These are phyloP conservation scores for Ascocoryne sarcoides DNA, from an alignment of 2,329 filamentous ascomycete species.

Conservation along the genomic window DNA sequence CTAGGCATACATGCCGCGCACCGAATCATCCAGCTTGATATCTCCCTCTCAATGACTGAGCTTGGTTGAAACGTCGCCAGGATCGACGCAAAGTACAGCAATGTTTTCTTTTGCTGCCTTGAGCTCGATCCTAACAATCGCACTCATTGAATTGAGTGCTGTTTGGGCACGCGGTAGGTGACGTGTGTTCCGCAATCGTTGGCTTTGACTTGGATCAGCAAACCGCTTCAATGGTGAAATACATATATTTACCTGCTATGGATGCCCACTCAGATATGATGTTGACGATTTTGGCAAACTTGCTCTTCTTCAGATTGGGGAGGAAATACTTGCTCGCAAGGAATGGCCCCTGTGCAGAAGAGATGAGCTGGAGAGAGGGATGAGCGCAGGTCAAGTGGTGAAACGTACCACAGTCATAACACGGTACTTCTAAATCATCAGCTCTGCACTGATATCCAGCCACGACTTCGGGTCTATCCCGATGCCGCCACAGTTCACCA, in stretches of 20 bases:
- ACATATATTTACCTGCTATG: not conserved
- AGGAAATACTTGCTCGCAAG: not conserved
- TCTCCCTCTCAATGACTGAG: not conserved
- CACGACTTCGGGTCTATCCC: constrained; percentile 1
- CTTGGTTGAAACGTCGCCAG: not conserved
- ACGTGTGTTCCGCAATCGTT: constrained; percentile 1
- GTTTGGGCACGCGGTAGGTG: constrained; percentile 1
- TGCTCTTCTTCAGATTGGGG: constrained; percentile 1
- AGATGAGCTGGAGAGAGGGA: not conserved
- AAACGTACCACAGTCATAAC: constrained; percentile 1
- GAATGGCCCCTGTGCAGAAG: not conserved
- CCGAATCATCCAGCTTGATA: not conserved
- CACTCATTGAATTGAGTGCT: not conserved
- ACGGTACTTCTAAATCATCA: constrained; percentile 1
- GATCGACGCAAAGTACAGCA: not conserved
- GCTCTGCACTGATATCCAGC: not conserved
- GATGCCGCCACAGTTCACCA: not conserved
- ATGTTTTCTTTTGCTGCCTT: not conserved
- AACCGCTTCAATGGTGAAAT: not conserved
- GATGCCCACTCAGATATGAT: not conserved
- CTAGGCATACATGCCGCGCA: not conserved
- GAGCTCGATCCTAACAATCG: not conserved
- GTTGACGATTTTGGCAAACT: constrained; percentile 1
- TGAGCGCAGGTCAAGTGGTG: not conserved
- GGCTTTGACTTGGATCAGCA: not conserved